phyloP scores from a whole-genome alignment of 257 asterid genomes.

The Primulina huaijiensis region DNA sequence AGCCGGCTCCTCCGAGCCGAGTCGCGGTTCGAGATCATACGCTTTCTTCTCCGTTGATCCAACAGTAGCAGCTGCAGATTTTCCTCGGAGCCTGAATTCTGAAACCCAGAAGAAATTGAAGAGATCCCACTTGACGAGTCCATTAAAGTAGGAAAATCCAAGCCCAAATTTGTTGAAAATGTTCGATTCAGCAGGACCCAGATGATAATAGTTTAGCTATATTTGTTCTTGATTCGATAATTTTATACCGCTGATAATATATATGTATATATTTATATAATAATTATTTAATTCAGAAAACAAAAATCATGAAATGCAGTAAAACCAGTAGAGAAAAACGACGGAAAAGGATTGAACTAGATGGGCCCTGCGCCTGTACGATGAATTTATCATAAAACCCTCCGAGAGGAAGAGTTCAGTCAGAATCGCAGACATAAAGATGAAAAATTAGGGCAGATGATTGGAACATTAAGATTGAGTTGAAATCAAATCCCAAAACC shows the following conservation, averaged over 20 bases:
- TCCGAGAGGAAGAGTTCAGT: conserved; percentile 72
- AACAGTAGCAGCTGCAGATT: conserved; percentile 44
- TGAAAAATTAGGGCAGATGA: conserved; percentile 39
- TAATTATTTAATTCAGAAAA: neutral
- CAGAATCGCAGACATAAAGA: conserved; percentile 92
- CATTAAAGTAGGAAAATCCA: conserved; percentile 29
- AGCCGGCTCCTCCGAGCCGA: conserved; percentile 93
- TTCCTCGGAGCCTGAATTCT: conserved; percentile 68
- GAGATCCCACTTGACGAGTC: conserved; percentile 68
- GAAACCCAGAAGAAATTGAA: conserved; percentile 54
- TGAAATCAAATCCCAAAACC: conserved; percentile 6
- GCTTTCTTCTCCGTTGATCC: conserved; percentile 72
- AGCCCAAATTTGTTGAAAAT: neutral
- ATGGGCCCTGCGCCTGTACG: conserved; percentile 85
- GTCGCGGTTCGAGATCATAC: conserved; percentile 93
- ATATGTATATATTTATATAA: neutral
- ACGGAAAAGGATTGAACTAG: conserved; percentile 94
- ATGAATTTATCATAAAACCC: conserved; percentile 89
- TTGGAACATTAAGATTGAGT: conserved; percentile 42
- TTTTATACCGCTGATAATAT: too few relatives aligned
- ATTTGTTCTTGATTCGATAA: neutral
- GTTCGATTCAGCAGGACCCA: conserved; percentile 15
- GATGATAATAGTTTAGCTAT: conserved; percentile 21
- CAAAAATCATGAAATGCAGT: conserved; percentile 77
- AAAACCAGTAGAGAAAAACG: conserved; percentile 96